These are phyloP conservation scores for Cynara cardunculus DNA, from an alignment of 129 eudicot genomes.

Conservation along the genomic window DNA sequence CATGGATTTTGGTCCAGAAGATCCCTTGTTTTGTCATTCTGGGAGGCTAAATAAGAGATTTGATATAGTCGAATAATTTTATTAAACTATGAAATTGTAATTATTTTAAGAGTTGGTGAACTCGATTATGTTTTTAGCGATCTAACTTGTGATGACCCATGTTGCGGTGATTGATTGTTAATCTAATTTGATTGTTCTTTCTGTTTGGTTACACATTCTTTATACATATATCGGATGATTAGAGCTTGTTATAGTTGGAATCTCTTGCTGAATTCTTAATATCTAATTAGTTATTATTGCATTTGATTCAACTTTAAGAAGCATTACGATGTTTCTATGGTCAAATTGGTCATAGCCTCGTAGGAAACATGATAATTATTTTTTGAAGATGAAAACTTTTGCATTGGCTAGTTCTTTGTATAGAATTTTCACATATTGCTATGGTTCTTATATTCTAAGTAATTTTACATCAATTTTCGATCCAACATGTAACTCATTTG, in stretches of 20 bases:
- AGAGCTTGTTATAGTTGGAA: neutral
- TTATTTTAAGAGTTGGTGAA: neutral
- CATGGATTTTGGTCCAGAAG: slow-evolving; percentile 8
- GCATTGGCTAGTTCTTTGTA: neutral
- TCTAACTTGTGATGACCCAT: neutral
- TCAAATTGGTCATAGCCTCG: neutral
- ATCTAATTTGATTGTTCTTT: neutral
- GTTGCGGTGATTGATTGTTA: neutral
- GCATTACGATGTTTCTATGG: neutral
- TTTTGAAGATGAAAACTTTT: neutral
- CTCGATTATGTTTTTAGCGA: neutral
- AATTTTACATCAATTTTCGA: neutral
- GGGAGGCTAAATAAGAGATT: neutral
- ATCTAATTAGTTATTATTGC: neutral
- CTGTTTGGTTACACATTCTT: neutral
- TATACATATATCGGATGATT: neutral
- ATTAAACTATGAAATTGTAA: neutral
- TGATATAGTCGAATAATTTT: neutral
- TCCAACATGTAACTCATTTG: neutral
- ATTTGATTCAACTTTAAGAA: neutral
- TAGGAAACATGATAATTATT: neutral
- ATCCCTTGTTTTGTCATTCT: neutral
- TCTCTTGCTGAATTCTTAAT: neutral
- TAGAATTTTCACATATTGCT: neutral
- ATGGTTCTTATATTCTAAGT: neutral